Percentiles rank a stretch among this genome's conserved stretches.
These are phyloP conservation scores for Fusarium sp. DNA, from an alignment of 2,329 filamentous ascomycete species.

Conservation along the genomic window DNA sequence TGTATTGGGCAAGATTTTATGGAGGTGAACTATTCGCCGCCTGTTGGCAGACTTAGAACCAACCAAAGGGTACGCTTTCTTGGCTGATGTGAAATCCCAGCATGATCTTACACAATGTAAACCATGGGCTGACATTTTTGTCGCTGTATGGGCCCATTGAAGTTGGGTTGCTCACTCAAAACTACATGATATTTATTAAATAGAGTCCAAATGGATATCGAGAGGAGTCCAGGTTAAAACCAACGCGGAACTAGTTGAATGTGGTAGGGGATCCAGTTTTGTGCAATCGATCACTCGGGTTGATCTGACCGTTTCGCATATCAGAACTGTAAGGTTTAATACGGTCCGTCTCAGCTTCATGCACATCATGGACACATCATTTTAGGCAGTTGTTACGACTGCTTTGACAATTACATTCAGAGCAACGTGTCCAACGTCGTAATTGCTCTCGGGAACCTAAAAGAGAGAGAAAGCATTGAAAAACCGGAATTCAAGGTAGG, in stretches of 20 bases:
- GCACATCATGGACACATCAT: slow-evolving; percentile 35
- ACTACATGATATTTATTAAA: slow-evolving; percentile 38
- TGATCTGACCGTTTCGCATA: slow-evolving; percentile 19
- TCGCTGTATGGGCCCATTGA: slow-evolving; percentile 23
- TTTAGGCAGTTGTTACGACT: slow-evolving; percentile 11
- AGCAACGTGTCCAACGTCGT: not conserved
- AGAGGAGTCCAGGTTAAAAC: slow-evolving; percentile 15
- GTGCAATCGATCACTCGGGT: slow-evolving; percentile 26
- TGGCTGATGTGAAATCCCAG: slow-evolving; percentile 41
- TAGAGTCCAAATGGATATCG: slow-evolving; percentile 17
- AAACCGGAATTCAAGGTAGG: slow-evolving; percentile 43
- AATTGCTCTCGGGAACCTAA: slow-evolving; percentile 11
- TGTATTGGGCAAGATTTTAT: slow-evolving; percentile 19
- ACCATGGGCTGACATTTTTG: slow-evolving; percentile 44
- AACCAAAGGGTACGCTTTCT: slow-evolving; percentile 32
- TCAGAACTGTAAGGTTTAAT: slow-evolving; percentile 18
- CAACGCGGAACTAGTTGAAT: slow-evolving; percentile 28
- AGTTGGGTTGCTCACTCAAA: slow-evolving; percentile 15
- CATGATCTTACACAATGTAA: slow-evolving; percentile 44
- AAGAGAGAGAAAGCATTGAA: slow-evolving; percentile 14
- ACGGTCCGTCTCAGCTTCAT: slow-evolving; percentile 11
- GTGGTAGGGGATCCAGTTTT: slow-evolving; percentile 18
- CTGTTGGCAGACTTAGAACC: slow-evolving; percentile 22
- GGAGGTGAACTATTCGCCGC: slow-evolving; percentile 22
- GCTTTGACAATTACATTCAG: not conserved